Conservation (phyloP, 2,329 filamentous ascomycete genomes). For the Grosmannia huntii region DNA sequence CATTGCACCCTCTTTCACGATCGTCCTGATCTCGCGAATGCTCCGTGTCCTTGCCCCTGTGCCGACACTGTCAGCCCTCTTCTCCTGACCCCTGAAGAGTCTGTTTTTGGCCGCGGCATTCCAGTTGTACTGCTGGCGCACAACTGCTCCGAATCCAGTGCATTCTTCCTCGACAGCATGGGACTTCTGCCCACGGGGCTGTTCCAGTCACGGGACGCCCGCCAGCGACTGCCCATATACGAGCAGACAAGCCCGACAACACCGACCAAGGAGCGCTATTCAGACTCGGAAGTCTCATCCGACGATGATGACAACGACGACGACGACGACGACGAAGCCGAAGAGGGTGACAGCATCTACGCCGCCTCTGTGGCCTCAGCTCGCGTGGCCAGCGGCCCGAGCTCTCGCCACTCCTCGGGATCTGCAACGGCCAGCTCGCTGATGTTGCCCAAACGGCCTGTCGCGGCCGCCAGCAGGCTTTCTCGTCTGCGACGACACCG, state of each 20-base stretch:
- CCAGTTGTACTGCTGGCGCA: neutral
- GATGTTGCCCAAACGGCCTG: conserved; percentile 29
- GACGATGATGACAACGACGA: conserved; percentile 30
- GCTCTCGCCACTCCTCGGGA: conserved; percentile 41
- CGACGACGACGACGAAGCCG: neutral
- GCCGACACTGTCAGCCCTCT: neutral
- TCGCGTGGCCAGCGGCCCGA: conserved; percentile 25
- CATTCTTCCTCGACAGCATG: conserved; percentile 23
- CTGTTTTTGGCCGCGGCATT: neutral
- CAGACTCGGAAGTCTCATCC: conserved; percentile 34
- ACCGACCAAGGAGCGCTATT: conserved; percentile 36
- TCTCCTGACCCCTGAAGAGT: too few relatives aligned
- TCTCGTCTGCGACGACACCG: neutral
- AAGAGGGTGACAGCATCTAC: conserved; percentile 21
- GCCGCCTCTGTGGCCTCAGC: conserved; percentile 28
- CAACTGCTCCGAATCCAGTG: neutral
- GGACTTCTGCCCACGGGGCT: conserved; percentile 26
- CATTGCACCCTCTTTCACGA: neutral
- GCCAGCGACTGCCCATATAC: conserved; percentile 35
- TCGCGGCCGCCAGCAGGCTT: conserved; percentile 12
- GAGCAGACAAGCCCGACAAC: conserved; percentile 25
- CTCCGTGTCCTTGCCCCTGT: neutral
- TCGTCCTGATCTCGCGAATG: neutral
- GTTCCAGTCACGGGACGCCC: conserved; percentile 32
- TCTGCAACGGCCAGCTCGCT: conserved; percentile 28